Base-by-base conservation (phyloP, 1,284 basidiomycete genomes). In the Heterobasidion annosum region DNA sequence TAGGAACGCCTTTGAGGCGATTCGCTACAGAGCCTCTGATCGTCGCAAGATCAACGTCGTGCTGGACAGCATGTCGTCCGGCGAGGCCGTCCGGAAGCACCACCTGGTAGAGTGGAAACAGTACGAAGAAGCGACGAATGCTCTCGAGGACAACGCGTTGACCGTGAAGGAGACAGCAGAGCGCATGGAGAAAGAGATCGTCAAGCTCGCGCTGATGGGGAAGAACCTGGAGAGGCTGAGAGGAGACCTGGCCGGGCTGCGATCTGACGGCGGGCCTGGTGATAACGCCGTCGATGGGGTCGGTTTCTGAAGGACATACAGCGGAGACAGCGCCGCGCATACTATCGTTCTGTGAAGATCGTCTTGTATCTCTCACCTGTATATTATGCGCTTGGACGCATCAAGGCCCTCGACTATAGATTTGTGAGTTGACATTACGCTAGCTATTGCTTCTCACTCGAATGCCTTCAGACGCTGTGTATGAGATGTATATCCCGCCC, bases 131-230 rank as follows among this genome's bases (percentile, higher is more conserved):
- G 40, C 34, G 50, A 18, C 18, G 50, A 42, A 43, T 12, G 40
- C 37, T 18, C 37, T 13, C n/a, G 16, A 13, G 16, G 19, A 37
- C 33, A 25, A n/a, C 33, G 8, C 32, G 34, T 18, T 15, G 19
- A 33, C 15, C 48, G 19, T 13, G 46, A 25, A 15, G 34, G 35
- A n/a, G 33, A 37, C 50, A 19, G 50, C 42, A 18, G 37, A 51
- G 50, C 40, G 50, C 19, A 51, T 51, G 50, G 50, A 34, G 50
- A 25, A 37, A 19, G 50, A 51, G 50, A 51, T 51, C 50, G 40
- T 37, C 37, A 34, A 37, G 7, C 50, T 51, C 9, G 35, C 35
- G 50, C 16, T 51, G 34, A 51, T 51, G 50, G 50, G 40, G 50
- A 51, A 51, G 50, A 51, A 51, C 40, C 25, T 51, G 50, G 18